Conservation (phyloP, 768 basidiomycete species). For the Psilocybe cyanescens region DNA sequence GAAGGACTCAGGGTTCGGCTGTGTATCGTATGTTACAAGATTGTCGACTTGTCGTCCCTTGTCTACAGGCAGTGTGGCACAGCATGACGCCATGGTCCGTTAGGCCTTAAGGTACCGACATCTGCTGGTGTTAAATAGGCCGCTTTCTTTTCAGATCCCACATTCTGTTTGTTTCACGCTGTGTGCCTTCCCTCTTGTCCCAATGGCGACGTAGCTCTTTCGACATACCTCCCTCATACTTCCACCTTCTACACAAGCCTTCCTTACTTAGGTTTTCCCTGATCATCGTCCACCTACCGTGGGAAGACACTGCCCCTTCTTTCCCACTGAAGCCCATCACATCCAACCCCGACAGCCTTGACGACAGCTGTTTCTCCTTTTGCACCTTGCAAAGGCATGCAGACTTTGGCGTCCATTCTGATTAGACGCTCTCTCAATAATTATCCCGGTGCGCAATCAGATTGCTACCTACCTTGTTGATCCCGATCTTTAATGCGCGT, state of each 20-base stretch:
- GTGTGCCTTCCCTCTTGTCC: not conserved
- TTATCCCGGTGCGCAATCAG: not conserved
- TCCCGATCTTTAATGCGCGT: not conserved
- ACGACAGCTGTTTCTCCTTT: not conserved
- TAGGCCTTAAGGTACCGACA: not conserved
- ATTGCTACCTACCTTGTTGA: not conserved
- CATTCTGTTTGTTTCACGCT: not conserved
- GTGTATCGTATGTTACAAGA: not conserved
- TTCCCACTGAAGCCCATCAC: not conserved
- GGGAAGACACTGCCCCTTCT: not conserved
- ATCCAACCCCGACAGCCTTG: not conserved
- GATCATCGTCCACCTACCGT: not conserved
- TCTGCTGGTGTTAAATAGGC: slow-evolving; percentile 1
- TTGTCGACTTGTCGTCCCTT: not conserved
- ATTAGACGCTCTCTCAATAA: not conserved
- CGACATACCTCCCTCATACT: not conserved
- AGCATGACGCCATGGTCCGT: not conserved
- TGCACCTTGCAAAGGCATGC: not conserved
- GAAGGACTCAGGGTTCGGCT: not conserved
- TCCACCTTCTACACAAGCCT: not conserved
- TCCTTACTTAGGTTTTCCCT: not conserved
- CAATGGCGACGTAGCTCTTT: slow-evolving; percentile 8
- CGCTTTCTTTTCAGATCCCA: not conserved
- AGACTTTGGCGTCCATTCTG: not conserved
- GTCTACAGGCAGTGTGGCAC: not conserved